A percentile compares a stretch with the other conserved stretches of the same genome.
phyloP scores from a whole-genome alignment of 495 filamentous ascomycete species.

The Sordaria brevicollis region DNA sequence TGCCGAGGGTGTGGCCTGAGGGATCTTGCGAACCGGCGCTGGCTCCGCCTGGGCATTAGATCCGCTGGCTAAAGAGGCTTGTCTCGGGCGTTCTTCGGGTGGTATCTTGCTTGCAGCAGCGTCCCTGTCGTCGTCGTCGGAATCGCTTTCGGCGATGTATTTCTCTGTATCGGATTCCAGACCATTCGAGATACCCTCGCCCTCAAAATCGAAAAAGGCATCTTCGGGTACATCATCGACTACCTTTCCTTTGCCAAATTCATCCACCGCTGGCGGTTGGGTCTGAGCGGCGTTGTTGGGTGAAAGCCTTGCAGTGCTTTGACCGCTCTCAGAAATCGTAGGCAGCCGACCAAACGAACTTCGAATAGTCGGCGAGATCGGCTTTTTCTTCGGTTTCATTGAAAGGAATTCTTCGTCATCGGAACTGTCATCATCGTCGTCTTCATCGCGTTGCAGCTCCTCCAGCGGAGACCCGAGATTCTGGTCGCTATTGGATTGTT shows the following conservation, averaged over 20 bases:
- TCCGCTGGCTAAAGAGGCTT: background rate
- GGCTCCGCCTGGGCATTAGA: background rate
- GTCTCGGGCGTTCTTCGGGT: background rate
- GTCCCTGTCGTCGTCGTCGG: slow-evolving; percentile 14
- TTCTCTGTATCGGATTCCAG: slow-evolving; percentile 4
- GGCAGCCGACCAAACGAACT: slow-evolving; percentile 5
- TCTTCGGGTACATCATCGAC: slow-evolving; percentile 10
- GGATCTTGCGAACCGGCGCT: background rate
- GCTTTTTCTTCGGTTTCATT: slow-evolving; percentile 15
- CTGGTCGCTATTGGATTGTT: background rate
- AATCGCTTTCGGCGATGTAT: slow-evolving; percentile 9
- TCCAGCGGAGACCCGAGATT: slow-evolving; percentile 12
- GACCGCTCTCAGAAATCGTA: slow-evolving; percentile 4
- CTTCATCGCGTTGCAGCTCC: slow-evolving; percentile 15
- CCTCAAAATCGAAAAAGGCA: slow-evolving; percentile 19
- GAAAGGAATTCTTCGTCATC: slow-evolving; percentile 24
- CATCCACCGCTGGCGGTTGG: background rate
- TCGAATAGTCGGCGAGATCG: slow-evolving; percentile 6
- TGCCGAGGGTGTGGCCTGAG: slow-evolving; percentile 14
- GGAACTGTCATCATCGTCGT: slow-evolving; percentile 9
- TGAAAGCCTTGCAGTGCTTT: background rate
- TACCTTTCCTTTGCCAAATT: background rate
- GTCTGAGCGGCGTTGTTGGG: background rate
- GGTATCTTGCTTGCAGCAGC: slow-evolving; percentile 1
- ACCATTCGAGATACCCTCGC: background rate